These are phyloP conservation scores for Kandelia obovata DNA, from an alignment of 345 rosid genomes.

Conservation along the genomic window DNA sequence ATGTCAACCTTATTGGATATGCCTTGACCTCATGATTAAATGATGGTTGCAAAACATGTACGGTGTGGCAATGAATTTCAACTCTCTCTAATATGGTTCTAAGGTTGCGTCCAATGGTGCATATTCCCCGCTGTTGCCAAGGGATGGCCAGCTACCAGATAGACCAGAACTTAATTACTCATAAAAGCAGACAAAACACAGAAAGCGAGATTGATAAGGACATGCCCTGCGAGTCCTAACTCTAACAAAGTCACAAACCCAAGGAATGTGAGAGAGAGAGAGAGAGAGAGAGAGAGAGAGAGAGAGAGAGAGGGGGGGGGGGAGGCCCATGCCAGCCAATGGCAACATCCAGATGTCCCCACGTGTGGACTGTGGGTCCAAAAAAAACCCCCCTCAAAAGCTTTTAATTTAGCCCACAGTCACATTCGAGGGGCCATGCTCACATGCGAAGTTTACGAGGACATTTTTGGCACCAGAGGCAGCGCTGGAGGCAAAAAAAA, in stretches of 20 bases:
- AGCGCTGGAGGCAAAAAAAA: no score
- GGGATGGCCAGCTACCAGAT: conserved; percentile 27
- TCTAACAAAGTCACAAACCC: neutral
- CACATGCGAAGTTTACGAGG: no score
- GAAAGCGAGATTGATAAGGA: conserved; percentile 30
- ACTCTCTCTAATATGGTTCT: neutral
- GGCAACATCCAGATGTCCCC: conserved; percentile 16
- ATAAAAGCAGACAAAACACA: conserved; percentile 28
- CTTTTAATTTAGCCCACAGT: neutral
- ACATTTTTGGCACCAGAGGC: neutral
- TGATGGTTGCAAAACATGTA: no score
- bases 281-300: neutral
- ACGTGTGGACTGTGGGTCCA: conserved; percentile 31
- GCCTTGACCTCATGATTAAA: no score
- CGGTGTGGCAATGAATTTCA: neutral
- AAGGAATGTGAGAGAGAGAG: conserved; percentile 8
- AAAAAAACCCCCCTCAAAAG: conserved; percentile 3
- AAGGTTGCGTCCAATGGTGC: neutral
- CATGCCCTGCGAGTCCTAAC: conserved; percentile 16
- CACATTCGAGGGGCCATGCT: conserved; percentile 7
- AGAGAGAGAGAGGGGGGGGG: neutral
- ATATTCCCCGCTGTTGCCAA: neutral
- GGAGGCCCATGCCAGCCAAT: conserved; percentile 33
- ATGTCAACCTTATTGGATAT: no score
- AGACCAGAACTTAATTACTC: conserved; percentile 12